Percentiles rank a stretch among this genome's conserved stretches.
Evolutionary conservation across 2,329 filamentous ascomycete genomes (phyloP).

Genomic region (Parafenestella ontariensis): DNA sequence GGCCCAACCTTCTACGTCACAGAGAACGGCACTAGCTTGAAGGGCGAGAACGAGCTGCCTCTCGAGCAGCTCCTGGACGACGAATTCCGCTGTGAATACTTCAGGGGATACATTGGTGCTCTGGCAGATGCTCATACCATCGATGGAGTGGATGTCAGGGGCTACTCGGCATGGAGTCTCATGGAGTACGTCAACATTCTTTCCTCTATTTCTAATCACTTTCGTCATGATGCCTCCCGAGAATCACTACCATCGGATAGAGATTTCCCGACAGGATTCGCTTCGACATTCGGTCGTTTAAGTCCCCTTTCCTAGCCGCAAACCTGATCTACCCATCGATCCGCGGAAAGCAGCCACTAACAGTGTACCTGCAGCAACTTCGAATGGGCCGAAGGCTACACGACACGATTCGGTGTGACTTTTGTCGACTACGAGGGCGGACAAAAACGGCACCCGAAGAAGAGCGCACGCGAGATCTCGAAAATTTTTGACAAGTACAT

Average conservation of each 20-base stretch:
- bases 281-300: not conserved
- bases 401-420: slow-evolving; percentile 83
- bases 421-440: slow-evolving; percentile 82
- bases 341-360: slow-evolving; percentile 22
- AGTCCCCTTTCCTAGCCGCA: slow-evolving; percentile 11
- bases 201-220: slow-evolving; percentile 10
- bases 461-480: slow-evolving; percentile 76
- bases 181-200: slow-evolving; percentile 68
- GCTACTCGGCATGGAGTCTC: slow-evolving; percentile 86
- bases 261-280: slow-evolving; percentile 2
- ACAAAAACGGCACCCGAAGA: slow-evolving; percentile 83
- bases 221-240: not conserved
- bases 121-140: slow-evolving; percentile 74
- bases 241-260: not conserved
- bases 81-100: slow-evolving; percentile 82
- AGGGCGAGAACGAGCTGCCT: slow-evolving; percentile 79
- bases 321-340: slow-evolving; percentile 10
- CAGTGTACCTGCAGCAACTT: slow-evolving; percentile 68
- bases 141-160: slow-evolving; percentile 79
- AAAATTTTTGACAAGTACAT: slow-evolving; percentile 75
- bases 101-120: slow-evolving; percentile 76
- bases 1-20: slow-evolving; percentile 84
- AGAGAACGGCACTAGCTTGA: slow-evolving; percentile 85
- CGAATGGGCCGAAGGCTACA: slow-evolving; percentile 91
- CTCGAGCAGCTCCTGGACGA: slow-evolving; percentile 77